Conservation (phyloP, 257 asterid genomes). For the Solanum piurae region DNA sequence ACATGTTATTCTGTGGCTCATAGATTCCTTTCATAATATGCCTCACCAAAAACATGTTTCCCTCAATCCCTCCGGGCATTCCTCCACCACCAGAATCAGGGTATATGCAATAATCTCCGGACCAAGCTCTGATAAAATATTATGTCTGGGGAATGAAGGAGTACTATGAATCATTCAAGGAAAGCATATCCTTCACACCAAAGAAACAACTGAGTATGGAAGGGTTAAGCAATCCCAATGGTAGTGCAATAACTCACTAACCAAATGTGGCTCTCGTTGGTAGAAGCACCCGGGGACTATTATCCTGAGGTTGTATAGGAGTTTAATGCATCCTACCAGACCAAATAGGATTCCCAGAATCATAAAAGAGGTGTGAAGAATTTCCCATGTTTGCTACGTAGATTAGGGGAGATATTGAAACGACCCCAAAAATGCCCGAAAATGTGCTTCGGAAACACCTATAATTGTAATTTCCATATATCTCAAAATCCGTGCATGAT, state of each 20-base stretch:
- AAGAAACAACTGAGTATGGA: neutral
- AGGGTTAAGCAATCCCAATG: neutral
- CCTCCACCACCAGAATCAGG: neutral
- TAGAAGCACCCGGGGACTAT: neutral
- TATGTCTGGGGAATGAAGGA: neutral
- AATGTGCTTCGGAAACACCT: too few species aligned
- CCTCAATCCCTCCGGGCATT: neutral
- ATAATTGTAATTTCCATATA: too few species aligned
- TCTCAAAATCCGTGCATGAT: too few species aligned
- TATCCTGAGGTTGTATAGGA: neutral
- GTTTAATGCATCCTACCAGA: neutral
- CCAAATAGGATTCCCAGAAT: neutral
- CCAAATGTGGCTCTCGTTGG: neutral
- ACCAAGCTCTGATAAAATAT: too few species aligned
- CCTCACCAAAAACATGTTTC: neutral
- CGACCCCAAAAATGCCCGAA: too few species aligned
- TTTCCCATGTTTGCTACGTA: neutral
- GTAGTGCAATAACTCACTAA: too few species aligned
- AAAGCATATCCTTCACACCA: too few species aligned
- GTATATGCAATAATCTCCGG: too few species aligned
- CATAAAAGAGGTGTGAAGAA: neutral
- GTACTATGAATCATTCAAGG: neutral
- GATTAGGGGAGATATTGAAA: neutral
- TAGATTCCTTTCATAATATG: neutral
- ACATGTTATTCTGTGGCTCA: neutral